A percentile compares a stretch with the other conserved stretches of the same genome.
Conservation (phyloP, 805 yeast species). For the Pichia nanzhaoensis region DNA sequence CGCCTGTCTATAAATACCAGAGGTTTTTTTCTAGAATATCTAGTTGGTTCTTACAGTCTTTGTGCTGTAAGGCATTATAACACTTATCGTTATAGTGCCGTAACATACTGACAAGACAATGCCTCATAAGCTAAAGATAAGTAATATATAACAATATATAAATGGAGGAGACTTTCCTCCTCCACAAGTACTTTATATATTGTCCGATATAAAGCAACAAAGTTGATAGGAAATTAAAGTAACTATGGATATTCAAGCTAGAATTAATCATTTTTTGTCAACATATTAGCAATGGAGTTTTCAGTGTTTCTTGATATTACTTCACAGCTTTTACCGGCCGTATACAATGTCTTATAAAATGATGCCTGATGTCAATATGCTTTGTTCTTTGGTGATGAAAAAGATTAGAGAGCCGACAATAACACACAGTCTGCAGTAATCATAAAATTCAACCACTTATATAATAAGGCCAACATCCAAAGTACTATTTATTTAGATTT, state of each 20-base stretch:
- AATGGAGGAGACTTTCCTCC: too few relatives aligned
- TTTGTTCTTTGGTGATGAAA: slow-evolving; percentile 5
- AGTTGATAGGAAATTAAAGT: too few relatives aligned
- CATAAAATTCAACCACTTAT: background rate
- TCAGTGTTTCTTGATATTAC: slow-evolving; percentile 1
- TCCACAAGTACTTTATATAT: too few relatives aligned
- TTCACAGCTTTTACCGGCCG: background rate
- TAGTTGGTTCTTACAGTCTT: too few relatives aligned
- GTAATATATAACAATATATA: too few relatives aligned
- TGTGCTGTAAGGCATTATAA: too few relatives aligned
- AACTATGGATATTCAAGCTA: too few relatives aligned
- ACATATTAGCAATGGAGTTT: background rate
- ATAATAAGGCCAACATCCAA: background rate
- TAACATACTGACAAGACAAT: too few relatives aligned
- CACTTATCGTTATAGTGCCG: too few relatives aligned
- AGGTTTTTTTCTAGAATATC: too few relatives aligned
- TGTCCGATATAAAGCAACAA: background rate
- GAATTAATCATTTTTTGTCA: background rate
- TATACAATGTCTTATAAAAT: background rate
- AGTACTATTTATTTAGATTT: background rate
- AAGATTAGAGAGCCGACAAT: slow-evolving; percentile 2
- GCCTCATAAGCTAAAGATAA: slow-evolving; percentile 1
- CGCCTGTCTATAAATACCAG: too few relatives aligned
- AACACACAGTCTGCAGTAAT: background rate
- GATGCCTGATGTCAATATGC: slow-evolving; percentile 6